phyloP scores from a whole-genome alignment of 306 rosid genomes.

The Inga oerstediana region DNA sequence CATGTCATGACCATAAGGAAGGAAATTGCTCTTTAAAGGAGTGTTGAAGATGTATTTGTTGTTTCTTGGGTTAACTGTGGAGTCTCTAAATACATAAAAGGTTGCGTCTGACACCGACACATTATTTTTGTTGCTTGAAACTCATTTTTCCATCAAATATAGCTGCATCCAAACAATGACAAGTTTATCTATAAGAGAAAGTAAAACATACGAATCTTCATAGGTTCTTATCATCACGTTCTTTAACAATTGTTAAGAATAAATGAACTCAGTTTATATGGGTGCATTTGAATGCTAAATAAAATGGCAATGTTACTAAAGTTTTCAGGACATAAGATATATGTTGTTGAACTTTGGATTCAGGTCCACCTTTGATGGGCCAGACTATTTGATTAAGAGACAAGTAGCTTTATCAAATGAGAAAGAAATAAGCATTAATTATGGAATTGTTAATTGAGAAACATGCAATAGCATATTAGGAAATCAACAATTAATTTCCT shows the following conservation, averaged over 20 bases:
- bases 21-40: constrained; percentile 54
- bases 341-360: too few species aligned
- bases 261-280: neutral
- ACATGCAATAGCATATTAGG: too few species aligned
- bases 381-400: too few species aligned
- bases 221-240: constrained; percentile 18
- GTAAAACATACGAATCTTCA: neutral
- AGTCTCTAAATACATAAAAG: constrained; percentile 77
- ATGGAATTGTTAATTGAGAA: too few species aligned
- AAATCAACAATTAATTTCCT: too few species aligned
- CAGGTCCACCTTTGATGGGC: too few species aligned
- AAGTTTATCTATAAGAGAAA: neutral
- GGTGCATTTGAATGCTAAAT: neutral
- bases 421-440: too few species aligned
- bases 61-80: constrained; percentile 80
- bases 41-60: constrained; percentile 48
- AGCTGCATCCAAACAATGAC: constrained; percentile 19
- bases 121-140: constrained; percentile 18
- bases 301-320: neutral
- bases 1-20: constrained; percentile 71
- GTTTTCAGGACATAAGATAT: neutral
- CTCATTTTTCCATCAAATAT: constrained; percentile 26
- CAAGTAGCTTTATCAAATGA: too few species aligned
- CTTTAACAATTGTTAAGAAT: neutral
- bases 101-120: constrained; percentile 47